Evolutionary conservation across 2,329 filamentous ascomycete species (phyloP).

Genomic region (Gliomastix tumulicola): DNA sequence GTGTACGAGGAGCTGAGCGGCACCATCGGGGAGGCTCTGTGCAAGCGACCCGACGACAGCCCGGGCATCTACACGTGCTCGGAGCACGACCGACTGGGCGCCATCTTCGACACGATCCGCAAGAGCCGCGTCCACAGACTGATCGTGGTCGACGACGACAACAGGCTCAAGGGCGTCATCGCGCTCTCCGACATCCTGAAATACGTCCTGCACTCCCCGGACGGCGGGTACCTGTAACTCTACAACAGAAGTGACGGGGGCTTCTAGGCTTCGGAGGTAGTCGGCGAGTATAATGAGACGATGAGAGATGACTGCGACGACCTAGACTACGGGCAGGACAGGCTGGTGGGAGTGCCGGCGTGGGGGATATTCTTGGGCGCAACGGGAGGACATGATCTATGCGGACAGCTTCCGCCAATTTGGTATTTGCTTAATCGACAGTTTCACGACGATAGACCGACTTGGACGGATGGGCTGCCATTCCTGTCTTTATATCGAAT

Average conservation of each 20-base stretch:
- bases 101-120: conserved; percentile 93
- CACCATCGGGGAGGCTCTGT: conserved; percentile 80
- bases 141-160: conserved; percentile 87
- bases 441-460: too few species aligned
- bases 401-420: too few species aligned
- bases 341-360: too few species aligned
- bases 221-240: too few species aligned
- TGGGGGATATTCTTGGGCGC: too few species aligned
- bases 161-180: conserved; percentile 78
- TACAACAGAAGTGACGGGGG: too few species aligned
- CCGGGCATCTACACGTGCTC: conserved; percentile 96
- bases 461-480: too few species aligned
- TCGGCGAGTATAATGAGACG: too few species aligned
- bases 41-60: conserved; percentile 83
- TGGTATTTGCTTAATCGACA: too few species aligned
- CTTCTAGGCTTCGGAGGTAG: too few species aligned
- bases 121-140: conserved; percentile 91
- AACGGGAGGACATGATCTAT: neutral
- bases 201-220: conserved; percentile 80
- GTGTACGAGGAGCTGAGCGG: conserved; percentile 85
- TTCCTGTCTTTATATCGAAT: too few species aligned
- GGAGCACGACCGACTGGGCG: conserved; percentile 83
- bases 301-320: neutral
- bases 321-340: too few species aligned
- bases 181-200: conserved; percentile 95